Evolutionary conservation across 83 land plant species (phyloP).

Genomic region (Thuja plicata): DNA sequence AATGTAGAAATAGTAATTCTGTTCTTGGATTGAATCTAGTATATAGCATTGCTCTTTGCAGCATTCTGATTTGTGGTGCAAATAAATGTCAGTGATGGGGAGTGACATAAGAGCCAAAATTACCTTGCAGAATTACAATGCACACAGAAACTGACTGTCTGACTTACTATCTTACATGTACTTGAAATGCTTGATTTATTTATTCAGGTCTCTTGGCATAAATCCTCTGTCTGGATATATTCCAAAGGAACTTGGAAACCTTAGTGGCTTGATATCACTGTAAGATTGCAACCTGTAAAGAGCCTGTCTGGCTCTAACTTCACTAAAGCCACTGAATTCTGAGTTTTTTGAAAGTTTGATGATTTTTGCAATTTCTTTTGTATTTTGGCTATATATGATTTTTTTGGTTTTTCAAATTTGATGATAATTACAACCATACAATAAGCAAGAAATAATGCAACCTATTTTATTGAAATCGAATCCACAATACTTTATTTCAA

Average conservation of each 20-base stretch:
- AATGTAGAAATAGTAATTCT: neutral
- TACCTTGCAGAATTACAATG: neutral
- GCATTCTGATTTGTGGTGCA: neutral
- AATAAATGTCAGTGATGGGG: neutral
- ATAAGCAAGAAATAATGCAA: too few relatives aligned
- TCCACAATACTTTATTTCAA: too few relatives aligned
- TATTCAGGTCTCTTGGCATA: slow-evolving; percentile 37
- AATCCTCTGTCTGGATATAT: slow-evolving; percentile 58
- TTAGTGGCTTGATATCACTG: slow-evolving; percentile 26
- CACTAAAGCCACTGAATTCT: too few relatives aligned
- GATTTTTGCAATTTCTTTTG: too few relatives aligned
- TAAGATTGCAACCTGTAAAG: slow-evolving; percentile 26
- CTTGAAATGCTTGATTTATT: neutral
- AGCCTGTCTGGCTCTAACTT: too few relatives aligned
- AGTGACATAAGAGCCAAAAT: neutral
- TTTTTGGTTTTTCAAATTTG: too few relatives aligned
- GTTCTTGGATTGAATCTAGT: neutral
- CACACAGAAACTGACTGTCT: neutral
- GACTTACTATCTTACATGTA: neutral
- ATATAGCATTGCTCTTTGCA: neutral
- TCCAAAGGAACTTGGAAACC: slow-evolving; percentile 55
- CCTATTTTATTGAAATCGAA: too few relatives aligned
- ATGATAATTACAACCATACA: too few relatives aligned
- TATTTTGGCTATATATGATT: too few relatives aligned
- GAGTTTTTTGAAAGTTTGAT: too few relatives aligned